phyloP scores from a whole-genome alignment of 2,329 filamentous ascomycete species.

The Hypoxylon sp. region DNA sequence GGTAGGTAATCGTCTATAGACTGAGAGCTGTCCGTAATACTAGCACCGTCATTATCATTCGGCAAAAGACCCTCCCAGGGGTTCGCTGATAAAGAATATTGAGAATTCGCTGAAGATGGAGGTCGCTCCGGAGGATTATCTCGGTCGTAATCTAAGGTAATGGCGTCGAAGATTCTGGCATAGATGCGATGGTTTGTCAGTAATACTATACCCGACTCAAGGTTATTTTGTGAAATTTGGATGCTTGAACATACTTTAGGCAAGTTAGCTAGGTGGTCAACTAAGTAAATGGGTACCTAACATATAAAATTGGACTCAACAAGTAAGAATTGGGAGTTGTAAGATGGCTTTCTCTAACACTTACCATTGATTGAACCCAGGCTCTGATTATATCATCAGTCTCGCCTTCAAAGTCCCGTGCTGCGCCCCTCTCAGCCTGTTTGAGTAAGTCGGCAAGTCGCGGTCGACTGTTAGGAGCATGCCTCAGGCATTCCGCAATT shows the following conservation, averaged over 20 bases:
- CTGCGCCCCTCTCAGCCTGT: constrained; percentile 22
- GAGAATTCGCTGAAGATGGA: not conserved
- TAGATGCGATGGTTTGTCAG: constrained; percentile 4
- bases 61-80: too few relatives aligned
- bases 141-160: not conserved
- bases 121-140: not conserved
- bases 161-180: constrained; percentile 17
- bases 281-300: not conserved
- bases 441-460: constrained; percentile 20
- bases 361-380: constrained; percentile 35
- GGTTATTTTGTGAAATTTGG: too few relatives aligned
- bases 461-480: constrained; percentile 40
- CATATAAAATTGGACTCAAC: not conserved
- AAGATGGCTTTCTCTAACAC: constrained; percentile 3
- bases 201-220: not conserved
- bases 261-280: constrained; percentile 10
- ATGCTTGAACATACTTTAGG: too few relatives aligned
- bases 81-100: too few relatives aligned
- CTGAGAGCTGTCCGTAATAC: not conserved
- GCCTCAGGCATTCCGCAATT: constrained; percentile 42
- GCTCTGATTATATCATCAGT: constrained; percentile 19
- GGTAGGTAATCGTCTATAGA: not conserved
- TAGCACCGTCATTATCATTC: not conserved
- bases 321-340: not conserved
- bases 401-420: not conserved